Conservation (phyloP, 169 alveolate genomes). For the Cryptosporidium meleagridis region DNA sequence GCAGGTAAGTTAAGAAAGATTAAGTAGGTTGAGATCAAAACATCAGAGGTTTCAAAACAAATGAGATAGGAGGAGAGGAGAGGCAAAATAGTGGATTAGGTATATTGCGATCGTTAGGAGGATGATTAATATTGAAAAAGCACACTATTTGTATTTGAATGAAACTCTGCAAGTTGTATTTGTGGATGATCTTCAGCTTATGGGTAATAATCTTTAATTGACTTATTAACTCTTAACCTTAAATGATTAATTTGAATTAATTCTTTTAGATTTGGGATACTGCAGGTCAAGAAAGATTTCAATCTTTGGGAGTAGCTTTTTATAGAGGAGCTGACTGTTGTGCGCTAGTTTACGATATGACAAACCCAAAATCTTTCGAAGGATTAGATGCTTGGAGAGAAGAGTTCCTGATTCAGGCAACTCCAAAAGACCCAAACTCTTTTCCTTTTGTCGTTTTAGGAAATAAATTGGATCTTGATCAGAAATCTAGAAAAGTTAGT, state of each 20-base stretch:
- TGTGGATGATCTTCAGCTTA: not conserved
- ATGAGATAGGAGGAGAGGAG: not conserved
- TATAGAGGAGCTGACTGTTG: slow-evolving; percentile 99
- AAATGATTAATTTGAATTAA: not conserved
- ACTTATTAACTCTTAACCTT: not conserved
- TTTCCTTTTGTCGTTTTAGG: slow-evolving; percentile 97
- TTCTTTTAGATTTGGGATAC: slow-evolving; percentile 94
- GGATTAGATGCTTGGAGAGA: slow-evolving; percentile 96
- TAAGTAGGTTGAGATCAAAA: not conserved
- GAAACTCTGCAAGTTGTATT: not conserved
- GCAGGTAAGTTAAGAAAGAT: slow-evolving; percentile 85
- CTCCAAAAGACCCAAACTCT: slow-evolving; percentile 94
- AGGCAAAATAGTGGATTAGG: not conserved
- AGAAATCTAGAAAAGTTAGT: slow-evolving; percentile 80
- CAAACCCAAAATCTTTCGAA: slow-evolving; percentile 92
- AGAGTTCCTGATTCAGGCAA: slow-evolving; percentile 94
- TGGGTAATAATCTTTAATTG: not conserved
- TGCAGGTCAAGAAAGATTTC: slow-evolving; percentile 98
- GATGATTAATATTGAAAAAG: not conserved
- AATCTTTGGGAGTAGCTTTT: slow-evolving; percentile 97
- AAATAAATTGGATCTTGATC: slow-evolving; percentile 92
- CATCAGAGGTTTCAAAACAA: not conserved
- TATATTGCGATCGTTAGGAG: not conserved
- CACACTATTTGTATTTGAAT: not conserved
- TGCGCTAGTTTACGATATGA: slow-evolving; percentile 95